Evolutionary conservation across 2,329 filamentous ascomycete species (phyloP).

Genomic region (Talaromyces sp.): DNA sequence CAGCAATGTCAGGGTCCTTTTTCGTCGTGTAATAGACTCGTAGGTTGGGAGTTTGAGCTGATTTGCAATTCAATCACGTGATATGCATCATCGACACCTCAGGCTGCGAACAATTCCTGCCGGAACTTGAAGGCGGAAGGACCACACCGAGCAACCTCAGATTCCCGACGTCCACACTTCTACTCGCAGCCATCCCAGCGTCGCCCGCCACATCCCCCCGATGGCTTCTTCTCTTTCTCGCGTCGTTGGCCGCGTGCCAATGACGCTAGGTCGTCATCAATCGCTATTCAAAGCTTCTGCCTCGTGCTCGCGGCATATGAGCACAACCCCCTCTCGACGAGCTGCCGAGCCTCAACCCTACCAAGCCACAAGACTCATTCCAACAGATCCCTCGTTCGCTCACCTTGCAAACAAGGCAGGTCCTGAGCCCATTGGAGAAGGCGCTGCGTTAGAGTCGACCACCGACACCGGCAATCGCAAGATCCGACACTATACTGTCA

Average conservation of each 20-base stretch:
- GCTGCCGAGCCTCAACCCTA: slow-evolving; percentile 50
- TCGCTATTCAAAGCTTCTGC: slow-evolving; percentile 41
- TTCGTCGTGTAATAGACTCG: no score
- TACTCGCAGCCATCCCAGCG: slow-evolving; percentile 25
- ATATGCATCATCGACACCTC: slow-evolving; percentile 33
- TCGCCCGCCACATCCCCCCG: slow-evolving; percentile 26
- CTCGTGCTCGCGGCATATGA: slow-evolving; percentile 53
- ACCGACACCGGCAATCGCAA: slow-evolving; percentile 61
- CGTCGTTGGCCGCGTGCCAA: slow-evolving; percentile 58
- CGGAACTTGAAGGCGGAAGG: slow-evolving; percentile 23
- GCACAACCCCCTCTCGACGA: slow-evolving; percentile 54
- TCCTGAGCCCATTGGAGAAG: slow-evolving; percentile 39
- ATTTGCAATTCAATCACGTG: slow-evolving; percentile 27
- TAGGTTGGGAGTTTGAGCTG: neutral
- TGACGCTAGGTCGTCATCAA: slow-evolving; percentile 57
- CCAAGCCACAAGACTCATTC: slow-evolving; percentile 54
- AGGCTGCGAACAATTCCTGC: slow-evolving; percentile 32
- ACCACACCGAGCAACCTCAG: slow-evolving; percentile 27
- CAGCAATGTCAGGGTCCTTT: neutral
- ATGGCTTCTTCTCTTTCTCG: slow-evolving; percentile 63
- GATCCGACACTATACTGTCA: slow-evolving; percentile 98
- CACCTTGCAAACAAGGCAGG: slow-evolving; percentile 43
- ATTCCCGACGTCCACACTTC: slow-evolving; percentile 37
- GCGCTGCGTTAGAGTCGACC: slow-evolving; percentile 48
- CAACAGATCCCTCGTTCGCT: slow-evolving; percentile 56